Evolutionary conservation across 306 rosid species (phyloP).

Genomic region (Hylodesmum podocarpum): DNA sequence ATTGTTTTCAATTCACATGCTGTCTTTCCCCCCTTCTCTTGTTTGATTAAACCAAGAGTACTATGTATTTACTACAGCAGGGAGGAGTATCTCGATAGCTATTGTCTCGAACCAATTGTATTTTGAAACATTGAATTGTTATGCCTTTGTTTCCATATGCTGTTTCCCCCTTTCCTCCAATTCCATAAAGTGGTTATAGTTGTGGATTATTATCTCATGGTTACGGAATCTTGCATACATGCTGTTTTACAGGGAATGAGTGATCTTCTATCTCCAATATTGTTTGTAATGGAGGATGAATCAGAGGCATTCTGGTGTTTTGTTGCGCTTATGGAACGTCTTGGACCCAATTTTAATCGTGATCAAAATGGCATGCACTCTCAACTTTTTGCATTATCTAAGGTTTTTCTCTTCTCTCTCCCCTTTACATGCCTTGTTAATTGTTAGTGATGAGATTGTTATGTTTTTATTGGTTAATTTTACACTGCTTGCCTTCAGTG

Average conservation of each 20-base stretch:
- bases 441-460: not conserved
- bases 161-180: not conserved
- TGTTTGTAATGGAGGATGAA: conserved; percentile 84
- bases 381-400: conserved; percentile 95
- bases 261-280: conserved; percentile 93
- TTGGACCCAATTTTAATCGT: conserved; percentile 98
- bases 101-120: conserved; percentile 9
- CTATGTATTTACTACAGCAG: not conserved
- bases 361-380: conserved; percentile 99
- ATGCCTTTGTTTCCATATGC: conserved; percentile 4
- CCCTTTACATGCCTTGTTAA: conserved; percentile 4
- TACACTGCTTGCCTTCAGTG: not conserved
- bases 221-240: conserved; percentile 16
- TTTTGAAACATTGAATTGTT: not conserved
- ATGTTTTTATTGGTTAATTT: not conserved
- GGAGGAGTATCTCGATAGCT: conserved; percentile 12
- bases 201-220: not conserved
- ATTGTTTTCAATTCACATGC: not conserved
- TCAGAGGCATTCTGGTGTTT: conserved; percentile 98
- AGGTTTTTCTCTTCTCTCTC: conserved; percentile 56
- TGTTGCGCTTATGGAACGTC: conserved; percentile 89
- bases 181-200: not conserved
- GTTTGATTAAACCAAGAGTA: conserved; percentile 20
- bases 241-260: conserved; percentile 82
- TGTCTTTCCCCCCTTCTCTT: not conserved